phyloP scores from a whole-genome alignment of 2,329 filamentous ascomycete species.

The Exophiala sp. region DNA sequence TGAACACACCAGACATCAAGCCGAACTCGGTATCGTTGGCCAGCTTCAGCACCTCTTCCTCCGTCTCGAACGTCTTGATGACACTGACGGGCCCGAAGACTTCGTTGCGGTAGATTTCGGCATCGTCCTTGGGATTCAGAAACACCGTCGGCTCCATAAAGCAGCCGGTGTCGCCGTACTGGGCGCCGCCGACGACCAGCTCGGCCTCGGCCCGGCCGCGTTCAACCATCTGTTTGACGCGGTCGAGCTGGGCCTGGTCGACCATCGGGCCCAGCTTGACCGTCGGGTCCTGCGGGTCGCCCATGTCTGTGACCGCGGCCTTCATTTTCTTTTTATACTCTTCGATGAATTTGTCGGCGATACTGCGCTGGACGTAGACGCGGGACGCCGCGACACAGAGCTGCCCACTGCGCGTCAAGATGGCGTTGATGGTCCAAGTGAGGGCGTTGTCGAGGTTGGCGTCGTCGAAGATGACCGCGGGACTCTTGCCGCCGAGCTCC shows the following conservation, averaged over 20 bases:
- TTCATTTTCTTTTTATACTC: conserved; percentile 34
- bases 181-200: conserved; percentile 34
- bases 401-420: conserved; percentile 32
- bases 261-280: conserved; percentile 42
- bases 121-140: conserved; percentile 13
- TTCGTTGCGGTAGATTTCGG: not conserved
- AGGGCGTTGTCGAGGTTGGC: conserved; percentile 32
- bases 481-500: conserved; percentile 45
- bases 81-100: conserved; percentile 32
- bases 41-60: conserved; percentile 35
- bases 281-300: conserved; percentile 61
- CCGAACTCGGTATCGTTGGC: conserved; percentile 38
- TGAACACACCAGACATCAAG: conserved; percentile 38
- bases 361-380: conserved; percentile 55
- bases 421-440: conserved; percentile 30
- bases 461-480: conserved; percentile 35
- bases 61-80: conserved; percentile 34
- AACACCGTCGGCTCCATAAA: not conserved
- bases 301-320: conserved; percentile 38
- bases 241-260: conserved; percentile 40
- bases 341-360: conserved; percentile 54
- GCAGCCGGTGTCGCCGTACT: not conserved
- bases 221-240: conserved; percentile 39
- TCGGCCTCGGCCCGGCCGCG: conserved; percentile 38
- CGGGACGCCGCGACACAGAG: conserved; percentile 43